Percentiles rank a stretch among this genome's conserved stretches.
Conservation (phyloP, 169 alveolate species). For the Plasmodium coatneyi region DNA sequence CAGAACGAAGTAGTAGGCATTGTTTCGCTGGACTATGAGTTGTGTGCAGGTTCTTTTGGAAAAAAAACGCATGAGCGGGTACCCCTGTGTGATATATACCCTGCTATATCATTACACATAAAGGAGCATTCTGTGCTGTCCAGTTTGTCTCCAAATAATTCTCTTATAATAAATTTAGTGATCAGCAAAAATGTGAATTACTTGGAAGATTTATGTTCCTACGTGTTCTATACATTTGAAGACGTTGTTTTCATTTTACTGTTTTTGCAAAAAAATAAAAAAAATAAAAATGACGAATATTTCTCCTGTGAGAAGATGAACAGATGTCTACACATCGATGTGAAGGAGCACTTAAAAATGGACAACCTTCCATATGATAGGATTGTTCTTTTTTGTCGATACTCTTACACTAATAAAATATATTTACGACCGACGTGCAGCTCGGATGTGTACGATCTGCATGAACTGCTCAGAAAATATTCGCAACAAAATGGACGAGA, state of each 20-base stretch:
- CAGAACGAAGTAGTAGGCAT: slow-evolving; percentile 8
- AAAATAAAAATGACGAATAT: not conserved
- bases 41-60: not conserved
- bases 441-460: slow-evolving; percentile 55
- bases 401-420: slow-evolving; percentile 25
- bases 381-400: slow-evolving; percentile 11
- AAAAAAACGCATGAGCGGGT: not conserved
- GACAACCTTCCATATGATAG: not conserved
- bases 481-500: not conserved
- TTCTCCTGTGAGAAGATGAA: not conserved
- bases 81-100: slow-evolving; percentile 7
- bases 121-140: slow-evolving; percentile 23
- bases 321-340: slow-evolving; percentile 27
- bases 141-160: slow-evolving; percentile 12
- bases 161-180: slow-evolving; percentile 38
- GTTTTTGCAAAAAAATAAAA: slow-evolving; percentile 22
- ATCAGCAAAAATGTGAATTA: slow-evolving; percentile 14
- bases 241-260: slow-evolving; percentile 26
- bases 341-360: not conserved
- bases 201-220: slow-evolving; percentile 16
- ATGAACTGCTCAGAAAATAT: slow-evolving; percentile 48
- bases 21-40: slow-evolving; percentile 37
- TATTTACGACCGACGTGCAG: slow-evolving; percentile 15
- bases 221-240: slow-evolving; percentile 24
- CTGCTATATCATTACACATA: slow-evolving; percentile 38